Evolutionary conservation across 2,329 filamentous ascomycete genomes (phyloP).

Genomic region (Rhinocladiella similis): DNA sequence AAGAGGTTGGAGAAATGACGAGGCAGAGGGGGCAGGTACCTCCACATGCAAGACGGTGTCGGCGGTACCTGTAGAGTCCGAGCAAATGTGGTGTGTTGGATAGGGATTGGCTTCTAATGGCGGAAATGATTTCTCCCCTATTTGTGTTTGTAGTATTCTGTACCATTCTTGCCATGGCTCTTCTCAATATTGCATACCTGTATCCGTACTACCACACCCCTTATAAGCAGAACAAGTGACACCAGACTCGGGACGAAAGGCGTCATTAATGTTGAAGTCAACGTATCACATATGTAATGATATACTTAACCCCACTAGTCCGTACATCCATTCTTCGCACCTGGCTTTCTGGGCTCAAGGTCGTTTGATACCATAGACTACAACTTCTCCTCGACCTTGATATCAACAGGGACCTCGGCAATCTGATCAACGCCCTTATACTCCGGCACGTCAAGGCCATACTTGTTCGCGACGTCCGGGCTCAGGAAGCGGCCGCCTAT

Average conservation of each 20-base stretch:
- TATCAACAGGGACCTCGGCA: conserved; percentile 59
- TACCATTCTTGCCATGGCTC: neutral
- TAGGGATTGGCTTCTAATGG: neutral
- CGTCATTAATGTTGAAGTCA: too few species aligned
- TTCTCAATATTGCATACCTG: too few species aligned
- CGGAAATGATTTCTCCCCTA: neutral
- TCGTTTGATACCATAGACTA: too few species aligned
- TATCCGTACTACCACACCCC: too few species aligned
- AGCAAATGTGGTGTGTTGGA: neutral
- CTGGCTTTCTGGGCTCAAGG: too few species aligned
- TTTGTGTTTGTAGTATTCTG: neutral
- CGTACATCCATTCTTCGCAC: too few species aligned
- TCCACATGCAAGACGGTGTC: neutral
- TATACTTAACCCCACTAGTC: too few species aligned
- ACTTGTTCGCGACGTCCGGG: conserved; percentile 76
- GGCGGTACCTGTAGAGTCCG: neutral
- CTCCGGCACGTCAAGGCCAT: conserved; percentile 75
- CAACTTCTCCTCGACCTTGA: conserved; percentile 29
- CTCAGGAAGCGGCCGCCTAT: conserved; percentile 88
- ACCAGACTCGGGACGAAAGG: too few species aligned
- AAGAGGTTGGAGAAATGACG: neutral
- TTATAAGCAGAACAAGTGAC: too few species aligned
- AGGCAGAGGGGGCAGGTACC: neutral
- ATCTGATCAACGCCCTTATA: conserved; percentile 89
- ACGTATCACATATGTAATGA: too few species aligned